A percentile compares a stretch with the other conserved stretches of the same genome.
phyloP scores from a whole-genome alignment of 306 rosid genomes.

The Lathyrus sativus region DNA sequence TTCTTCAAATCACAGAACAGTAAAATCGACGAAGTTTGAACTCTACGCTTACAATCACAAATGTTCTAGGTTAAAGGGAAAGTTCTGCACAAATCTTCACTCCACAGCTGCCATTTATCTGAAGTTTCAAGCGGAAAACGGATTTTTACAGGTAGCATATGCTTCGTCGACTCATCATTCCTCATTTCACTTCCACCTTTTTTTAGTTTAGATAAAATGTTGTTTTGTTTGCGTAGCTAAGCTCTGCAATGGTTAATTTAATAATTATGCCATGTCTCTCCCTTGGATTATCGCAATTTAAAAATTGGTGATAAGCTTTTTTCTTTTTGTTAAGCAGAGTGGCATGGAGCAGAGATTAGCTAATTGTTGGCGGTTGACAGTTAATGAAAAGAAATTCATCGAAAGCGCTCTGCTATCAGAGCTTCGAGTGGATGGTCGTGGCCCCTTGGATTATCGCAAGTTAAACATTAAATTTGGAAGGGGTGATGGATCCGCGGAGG shows the following conservation, averaged over 20 bases:
- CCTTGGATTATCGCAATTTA: too few species aligned
- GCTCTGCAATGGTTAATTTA: too few species aligned
- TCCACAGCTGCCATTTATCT: too few species aligned
- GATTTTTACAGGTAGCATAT: background rate
- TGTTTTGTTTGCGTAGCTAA: too few species aligned
- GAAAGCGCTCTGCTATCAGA: constrained; percentile 62
- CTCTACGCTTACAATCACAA: too few species aligned
- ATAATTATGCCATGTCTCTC: too few species aligned
- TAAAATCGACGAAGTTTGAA: too few species aligned
- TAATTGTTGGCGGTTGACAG: constrained; percentile 56
- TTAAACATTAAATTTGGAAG: constrained; percentile 67
- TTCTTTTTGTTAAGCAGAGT: background rate
- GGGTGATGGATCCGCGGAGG: constrained; percentile 74
- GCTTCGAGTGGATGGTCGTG: constrained; percentile 81
- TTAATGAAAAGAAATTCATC: constrained; percentile 68
- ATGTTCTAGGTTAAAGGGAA: too few species aligned
- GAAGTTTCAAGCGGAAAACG: too few species aligned
- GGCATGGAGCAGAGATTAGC: constrained; percentile 77
- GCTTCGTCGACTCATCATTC: background rate
- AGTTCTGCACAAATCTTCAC: too few species aligned
- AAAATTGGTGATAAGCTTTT: background rate
- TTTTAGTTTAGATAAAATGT: too few species aligned
- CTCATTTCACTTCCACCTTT: background rate
- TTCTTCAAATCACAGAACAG: too few species aligned
- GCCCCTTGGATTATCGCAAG: constrained; percentile 78